Base-by-base conservation (phyloP, 768 basidiomycete genomes). In the Lactarius sanguifluus region DNA sequence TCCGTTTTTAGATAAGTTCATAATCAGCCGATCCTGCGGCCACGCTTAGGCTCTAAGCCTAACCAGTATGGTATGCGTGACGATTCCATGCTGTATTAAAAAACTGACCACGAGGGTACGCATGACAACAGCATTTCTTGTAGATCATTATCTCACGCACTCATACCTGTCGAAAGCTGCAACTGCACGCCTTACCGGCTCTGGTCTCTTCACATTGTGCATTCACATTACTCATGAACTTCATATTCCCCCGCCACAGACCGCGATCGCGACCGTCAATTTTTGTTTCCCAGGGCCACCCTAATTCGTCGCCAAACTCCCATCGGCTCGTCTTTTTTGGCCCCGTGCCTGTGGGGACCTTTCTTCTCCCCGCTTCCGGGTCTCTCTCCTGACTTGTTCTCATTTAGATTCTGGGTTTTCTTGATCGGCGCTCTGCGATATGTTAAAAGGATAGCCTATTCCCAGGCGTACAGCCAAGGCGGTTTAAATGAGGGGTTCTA, bases 51-150 rank as follows among this genome's bases (percentile, higher is more conserved):
- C 36, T 40, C 38, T 32, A 1, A 57, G n/a, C 30, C 30, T 20
- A 41, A 34, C 61, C 30, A 41, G 61, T 62, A 50, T 41, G 13
- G 23, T 54, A 57, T 66, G 16, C 10, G 64, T 40, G 64, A 61
- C 41, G 61, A 52, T 28, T 36, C 55, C 36, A 66, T 32, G 41
- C 43, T 5, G 54, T 25, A 50, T 52, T 23, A 28, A 30, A 23
- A 40, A 57, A 47, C 36, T n/a, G 30, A 65, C 55, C 61, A 62
- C 61, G 57, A 66, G 65, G 61, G 62, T 47, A 40, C 41, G 62
- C 62, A 67, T 67, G 66, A 55, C 66, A 64, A 67, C 66, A 45
- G 62, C 66, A 52, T 67, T 67, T 54, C 36, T 38, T 67, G 62
- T 20, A 32, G 62, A 62, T 62, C 56, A 62, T 62, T 50, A 62